Evolutionary conservation across 768 basidiomycete species (phyloP), one percentile per base, ranked within the genome.

Genomic region (Pleurotus citrinopileatus): DNA sequence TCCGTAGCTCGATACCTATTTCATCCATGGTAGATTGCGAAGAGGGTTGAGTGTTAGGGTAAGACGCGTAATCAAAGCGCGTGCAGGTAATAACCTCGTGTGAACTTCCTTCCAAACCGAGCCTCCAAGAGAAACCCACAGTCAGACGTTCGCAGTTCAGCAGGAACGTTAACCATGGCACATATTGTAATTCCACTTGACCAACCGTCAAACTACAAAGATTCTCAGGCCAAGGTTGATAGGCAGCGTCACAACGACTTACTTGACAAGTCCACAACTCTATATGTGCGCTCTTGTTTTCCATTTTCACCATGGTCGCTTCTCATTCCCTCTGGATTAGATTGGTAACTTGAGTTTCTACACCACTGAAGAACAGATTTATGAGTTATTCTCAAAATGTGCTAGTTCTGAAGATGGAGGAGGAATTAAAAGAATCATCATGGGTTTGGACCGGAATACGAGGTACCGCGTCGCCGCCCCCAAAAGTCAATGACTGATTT

Each of bases 191-290:
- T 79, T 25, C 70, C 87, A 28, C 79, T 98, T 60, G 96, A 98
- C 73, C 89, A 93, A 69, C 95, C 94, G 42, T 97, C 94, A 4
- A 93, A 94, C 69, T 99, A 99, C 74, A 93, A 94, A 68, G 96
- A 99, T 71, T 95, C 91, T 12, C 90, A 95, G 70, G 76, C 79
- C 34, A 82, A 87, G 53, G 73, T 94, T 50, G 89, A 97, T 73
- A 79, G 89, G 58, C 78, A 82, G 60, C 86, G 70, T 59, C 93
- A 95, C 65, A 81, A 86, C 60, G 87, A 93, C 6, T 66, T 91
- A n/a, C 83, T 97, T 34, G 68, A 81, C 38, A 90, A 86, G 64
- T 94, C 93, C 4, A 84, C 86, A 22, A 98, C 96, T 2, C 79
- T 98, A 58, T 98, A 98, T 66, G 93, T 97, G 91, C 73, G 62